A percentile compares a stretch with the other conserved stretches of the same genome.
phyloP scores from a whole-genome alignment of 495 filamentous ascomycete genomes.

The Penicillium odoratum region DNA sequence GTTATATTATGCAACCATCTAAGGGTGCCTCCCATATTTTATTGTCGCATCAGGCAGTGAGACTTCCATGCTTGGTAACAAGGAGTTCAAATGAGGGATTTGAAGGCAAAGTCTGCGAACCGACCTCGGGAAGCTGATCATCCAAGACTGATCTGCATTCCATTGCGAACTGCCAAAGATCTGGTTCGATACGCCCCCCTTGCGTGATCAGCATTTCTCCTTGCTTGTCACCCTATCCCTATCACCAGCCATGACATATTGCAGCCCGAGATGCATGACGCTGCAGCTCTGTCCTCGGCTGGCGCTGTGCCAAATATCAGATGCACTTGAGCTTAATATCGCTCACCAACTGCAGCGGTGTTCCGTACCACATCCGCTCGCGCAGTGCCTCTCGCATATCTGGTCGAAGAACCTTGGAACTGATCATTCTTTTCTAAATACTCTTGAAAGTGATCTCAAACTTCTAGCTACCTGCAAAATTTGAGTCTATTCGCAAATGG shows the following conservation, averaged over 20 bases:
- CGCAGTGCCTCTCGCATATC: background rate
- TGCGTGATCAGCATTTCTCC: constrained; percentile 24
- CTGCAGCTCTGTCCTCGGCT: constrained; percentile 13
- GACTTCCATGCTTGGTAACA: background rate
- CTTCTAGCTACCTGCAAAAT: background rate
- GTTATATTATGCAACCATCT: background rate
- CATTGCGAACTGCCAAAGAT: constrained; percentile 26
- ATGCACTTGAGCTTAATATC: constrained; percentile 12
- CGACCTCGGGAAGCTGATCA: too few relatives aligned
- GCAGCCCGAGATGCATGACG: constrained; percentile 18
- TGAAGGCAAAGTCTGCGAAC: background rate
- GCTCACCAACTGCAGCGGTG: constrained; percentile 16
- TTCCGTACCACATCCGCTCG: background rate
- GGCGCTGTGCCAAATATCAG: background rate
- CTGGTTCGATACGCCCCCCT: constrained; percentile 26
- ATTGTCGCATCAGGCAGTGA: background rate
- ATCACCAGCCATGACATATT: constrained; percentile 20
- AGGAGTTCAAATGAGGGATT: background rate
- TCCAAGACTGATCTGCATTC: constrained; percentile 28
- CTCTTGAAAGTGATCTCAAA: background rate
- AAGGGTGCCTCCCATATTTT: background rate
- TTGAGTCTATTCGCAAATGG: background rate
- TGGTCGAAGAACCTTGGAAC: too few relatives aligned
- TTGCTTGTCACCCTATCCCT: constrained; percentile 23
- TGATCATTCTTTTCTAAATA: background rate